phyloP scores from a whole-genome alignment of 805 yeast genomes.

The Teunomyces lycoperdinae region DNA sequence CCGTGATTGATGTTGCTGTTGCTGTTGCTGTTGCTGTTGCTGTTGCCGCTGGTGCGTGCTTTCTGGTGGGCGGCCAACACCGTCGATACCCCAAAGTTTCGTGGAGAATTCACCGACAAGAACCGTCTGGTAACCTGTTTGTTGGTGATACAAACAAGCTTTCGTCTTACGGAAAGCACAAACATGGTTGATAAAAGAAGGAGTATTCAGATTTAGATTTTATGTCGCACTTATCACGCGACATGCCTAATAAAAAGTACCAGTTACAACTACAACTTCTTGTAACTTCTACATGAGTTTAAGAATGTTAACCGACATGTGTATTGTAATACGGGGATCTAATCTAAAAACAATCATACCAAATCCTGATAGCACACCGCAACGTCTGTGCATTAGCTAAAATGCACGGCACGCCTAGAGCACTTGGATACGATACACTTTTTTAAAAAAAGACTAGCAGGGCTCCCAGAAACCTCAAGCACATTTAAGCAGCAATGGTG shows the following conservation, averaged over 20 bases:
- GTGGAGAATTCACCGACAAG: constrained; percentile 12
- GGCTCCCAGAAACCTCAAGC: neutral
- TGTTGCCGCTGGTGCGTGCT: neutral
- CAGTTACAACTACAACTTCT: neutral
- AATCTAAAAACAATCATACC: constrained; percentile 19
- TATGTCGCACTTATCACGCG: neutral
- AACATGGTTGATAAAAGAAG: constrained; percentile 10
- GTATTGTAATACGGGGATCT: constrained; percentile 10
- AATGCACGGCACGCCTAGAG: constrained; percentile 64
- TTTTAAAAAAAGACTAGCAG: constrained; percentile 3
- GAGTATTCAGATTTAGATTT: constrained; percentile 1
- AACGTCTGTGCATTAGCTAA: constrained; percentile 46
- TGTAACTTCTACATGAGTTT: neutral
- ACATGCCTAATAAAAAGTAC: neutral
- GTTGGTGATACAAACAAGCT: constrained; percentile 14
- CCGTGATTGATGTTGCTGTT: neutral
- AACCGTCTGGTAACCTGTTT: constrained; percentile 17
- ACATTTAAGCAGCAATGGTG: constrained; percentile 75
- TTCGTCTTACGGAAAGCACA: constrained; percentile 19
- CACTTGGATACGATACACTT: constrained; percentile 35
- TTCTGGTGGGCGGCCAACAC: neutral
- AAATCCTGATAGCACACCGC: constrained; percentile 63
- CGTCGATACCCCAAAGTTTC: constrained; percentile 1
- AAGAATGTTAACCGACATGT: constrained; percentile 10
- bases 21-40: neutral